These are phyloP conservation scores for Botryobasidium botryosum DNA, from an alignment of 768 basidiomycete genomes.

Conservation along the genomic window DNA sequence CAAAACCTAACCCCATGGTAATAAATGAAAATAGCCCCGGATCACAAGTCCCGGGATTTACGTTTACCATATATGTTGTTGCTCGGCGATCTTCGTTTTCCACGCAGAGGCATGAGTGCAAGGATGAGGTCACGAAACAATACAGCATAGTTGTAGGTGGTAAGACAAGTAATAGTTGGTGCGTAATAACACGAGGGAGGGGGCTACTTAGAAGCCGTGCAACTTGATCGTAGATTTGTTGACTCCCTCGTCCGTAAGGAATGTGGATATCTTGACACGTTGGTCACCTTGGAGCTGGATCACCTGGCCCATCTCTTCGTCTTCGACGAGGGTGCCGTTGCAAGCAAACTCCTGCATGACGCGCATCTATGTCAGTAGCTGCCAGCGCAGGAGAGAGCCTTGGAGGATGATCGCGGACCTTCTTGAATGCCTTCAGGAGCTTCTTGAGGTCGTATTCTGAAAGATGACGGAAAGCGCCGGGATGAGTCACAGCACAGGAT, in stretches of 20 bases:
- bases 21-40: too few relatives aligned
- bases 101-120: too few relatives aligned
- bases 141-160: too few relatives aligned
- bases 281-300: constrained; percentile 99
- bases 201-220: constrained; percentile 83
- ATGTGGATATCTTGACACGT: constrained; percentile 72
- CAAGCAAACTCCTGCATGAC: constrained; percentile 77
- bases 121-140: too few relatives aligned
- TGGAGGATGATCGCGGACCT: constrained; percentile 32
- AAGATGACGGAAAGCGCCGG: neutral
- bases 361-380: neutral
- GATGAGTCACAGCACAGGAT: neutral
- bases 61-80: too few relatives aligned
- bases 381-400: neutral
- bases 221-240: constrained; percentile 65
- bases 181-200: too few relatives aligned
- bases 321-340: constrained; percentile 92
- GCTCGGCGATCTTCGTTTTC: too few relatives aligned
- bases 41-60: too few relatives aligned
- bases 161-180: too few relatives aligned
- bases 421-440: constrained; percentile 97
- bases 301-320: constrained; percentile 90
- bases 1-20: too few relatives aligned
- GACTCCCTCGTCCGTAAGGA: constrained; percentile 73
- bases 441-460: constrained; percentile 95